Percentiles rank a stretch among this genome's conserved stretches.
Conservation (phyloP, 2,329 filamentous ascomycete species). For the Beauveria brongniartii region DNA sequence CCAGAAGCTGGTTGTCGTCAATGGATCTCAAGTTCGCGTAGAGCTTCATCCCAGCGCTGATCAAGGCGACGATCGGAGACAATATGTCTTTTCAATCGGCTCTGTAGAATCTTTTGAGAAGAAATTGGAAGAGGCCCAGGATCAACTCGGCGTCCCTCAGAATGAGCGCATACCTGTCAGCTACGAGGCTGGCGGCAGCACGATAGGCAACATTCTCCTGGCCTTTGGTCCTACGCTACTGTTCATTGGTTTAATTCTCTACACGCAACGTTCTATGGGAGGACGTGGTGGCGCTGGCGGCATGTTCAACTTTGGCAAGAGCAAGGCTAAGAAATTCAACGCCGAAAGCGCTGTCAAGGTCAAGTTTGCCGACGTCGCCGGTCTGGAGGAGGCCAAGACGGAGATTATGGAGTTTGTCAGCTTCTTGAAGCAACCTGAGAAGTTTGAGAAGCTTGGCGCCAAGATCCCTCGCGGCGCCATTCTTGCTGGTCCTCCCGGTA, state of each 20-base stretch:
- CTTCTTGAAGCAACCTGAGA: constrained; percentile 88
- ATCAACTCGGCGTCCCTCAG: constrained; percentile 75
- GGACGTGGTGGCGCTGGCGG: constrained; percentile 59
- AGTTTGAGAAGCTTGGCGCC: constrained; percentile 87
- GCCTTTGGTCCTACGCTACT: constrained; percentile 80
- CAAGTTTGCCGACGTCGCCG: constrained; percentile 93
- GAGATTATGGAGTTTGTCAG: constrained; percentile 99
- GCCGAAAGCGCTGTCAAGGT: constrained; percentile 94
- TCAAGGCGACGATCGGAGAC: constrained; percentile 32
- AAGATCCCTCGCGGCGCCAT: constrained; percentile 98
- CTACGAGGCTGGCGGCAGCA: constrained; percentile 70
- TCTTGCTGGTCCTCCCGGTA: constrained; percentile 93
- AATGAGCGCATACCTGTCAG: constrained; percentile 89
- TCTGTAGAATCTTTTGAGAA: constrained; percentile 90
- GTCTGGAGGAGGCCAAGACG: constrained; percentile 94
- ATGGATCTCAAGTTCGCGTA: constrained; percentile 65
- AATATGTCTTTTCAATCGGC: constrained; percentile 90
- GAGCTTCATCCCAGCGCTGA: constrained; percentile 71
- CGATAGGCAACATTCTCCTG: constrained; percentile 65
- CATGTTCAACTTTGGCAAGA: constrained; percentile 94
- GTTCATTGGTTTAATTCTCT: constrained; percentile 76
- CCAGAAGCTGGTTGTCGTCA: constrained; percentile 79
- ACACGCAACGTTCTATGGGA: constrained; percentile 66
- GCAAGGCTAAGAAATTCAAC: constrained; percentile 93
- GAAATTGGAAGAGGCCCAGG: constrained; percentile 78